Evolutionary conservation across 2,329 filamentous ascomycete species (phyloP), one percentile per base, ranked within the genome.

Genomic region (Talaromyces sp.): DNA sequence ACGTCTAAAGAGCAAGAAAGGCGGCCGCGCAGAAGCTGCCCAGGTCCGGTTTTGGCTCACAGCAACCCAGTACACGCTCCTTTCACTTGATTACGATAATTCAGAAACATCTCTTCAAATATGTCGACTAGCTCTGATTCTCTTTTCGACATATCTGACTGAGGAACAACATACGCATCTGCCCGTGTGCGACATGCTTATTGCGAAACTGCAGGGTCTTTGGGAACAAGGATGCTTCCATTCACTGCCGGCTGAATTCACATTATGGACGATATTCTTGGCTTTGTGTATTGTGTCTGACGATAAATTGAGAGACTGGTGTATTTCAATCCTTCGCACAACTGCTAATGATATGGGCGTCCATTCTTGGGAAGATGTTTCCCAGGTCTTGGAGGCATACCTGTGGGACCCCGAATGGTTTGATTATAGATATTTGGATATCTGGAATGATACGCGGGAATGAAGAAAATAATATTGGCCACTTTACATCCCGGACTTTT

Each of bases 261-360:
- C 27, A 51, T n/a, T 60, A 25, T 60, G 58, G 58, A 32, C 44
- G 4, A 22, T 57, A 52, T 57, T 60, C 28, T 44, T 60, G n/a
- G 58, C 58, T 15, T 42, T 30, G 1, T 60, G 22, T 42, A 22
- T 52, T 19, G 22, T 51, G 10, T 25, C 27, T 52, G 30, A 32
- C 9, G 28, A 56, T 28, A 8, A 27, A 2, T 17, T 60, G 7
- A 57, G 33, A 54, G 22, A 44, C n/a, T 53, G 53, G 53, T 60
- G 49, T 54, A 39, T 57, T 36, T 44, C 27, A 32, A 25, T 3
- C 17, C 28, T 60, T 6, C 7, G 27, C 17, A 44, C 33, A 44
- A 56, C 53, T 15, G 17, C 52, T 10, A 49, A 22, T 11, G 15
- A 9, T 25, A 56, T 60, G 25, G 13, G 22, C 15, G 33, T 60